phyloP scores from a whole-genome alignment of 2,329 filamentous ascomycete species.

The Arachnomyces sp. region DNA sequence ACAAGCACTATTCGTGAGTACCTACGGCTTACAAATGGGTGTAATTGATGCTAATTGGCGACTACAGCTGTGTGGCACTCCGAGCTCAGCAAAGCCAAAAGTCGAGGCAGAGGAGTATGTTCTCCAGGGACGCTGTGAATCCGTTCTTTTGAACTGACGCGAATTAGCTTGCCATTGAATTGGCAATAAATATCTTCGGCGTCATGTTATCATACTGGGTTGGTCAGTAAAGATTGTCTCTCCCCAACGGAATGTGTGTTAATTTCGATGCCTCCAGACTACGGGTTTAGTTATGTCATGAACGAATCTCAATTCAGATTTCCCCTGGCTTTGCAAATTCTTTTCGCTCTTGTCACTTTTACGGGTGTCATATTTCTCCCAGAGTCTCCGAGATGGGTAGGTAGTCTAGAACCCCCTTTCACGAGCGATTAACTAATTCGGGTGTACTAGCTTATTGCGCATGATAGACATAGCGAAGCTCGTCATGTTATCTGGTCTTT shows the following conservation, averaged over 20 bases:
- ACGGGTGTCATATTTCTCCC: slow-evolving; percentile 21
- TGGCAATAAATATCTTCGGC: slow-evolving; percentile 24
- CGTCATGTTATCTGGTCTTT: slow-evolving; percentile 32
- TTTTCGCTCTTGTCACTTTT: slow-evolving; percentile 23
- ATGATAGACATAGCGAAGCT: slow-evolving; percentile 28
- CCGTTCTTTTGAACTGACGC: slow-evolving; percentile 7
- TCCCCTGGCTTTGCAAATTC: slow-evolving; percentile 27
- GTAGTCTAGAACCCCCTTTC: background rate
- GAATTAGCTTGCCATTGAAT: slow-evolving; percentile 20
- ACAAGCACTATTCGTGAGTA: slow-evolving; percentile 31
- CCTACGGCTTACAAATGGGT: background rate
- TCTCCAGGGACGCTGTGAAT: background rate
- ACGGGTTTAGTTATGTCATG: slow-evolving; percentile 21
- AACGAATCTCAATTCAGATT: slow-evolving; percentile 20
- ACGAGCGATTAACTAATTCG: slow-evolving; percentile 20
- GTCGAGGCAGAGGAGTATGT: slow-evolving; percentile 23
- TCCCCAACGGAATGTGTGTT: too few relatives aligned
- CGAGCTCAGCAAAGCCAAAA: slow-evolving; percentile 21
- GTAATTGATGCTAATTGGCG: background rate
- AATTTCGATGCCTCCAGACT: slow-evolving; percentile 11
- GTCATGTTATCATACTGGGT: slow-evolving; percentile 29
- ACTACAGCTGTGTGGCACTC: slow-evolving; percentile 23
- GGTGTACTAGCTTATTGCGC: slow-evolving; percentile 33
- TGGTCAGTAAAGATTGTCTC: slow-evolving; percentile 15
- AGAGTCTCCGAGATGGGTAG: slow-evolving; percentile 37